phyloP scores from a whole-genome alignment of 495 filamentous ascomycete genomes.

The Cercophora newfieldiana region DNA sequence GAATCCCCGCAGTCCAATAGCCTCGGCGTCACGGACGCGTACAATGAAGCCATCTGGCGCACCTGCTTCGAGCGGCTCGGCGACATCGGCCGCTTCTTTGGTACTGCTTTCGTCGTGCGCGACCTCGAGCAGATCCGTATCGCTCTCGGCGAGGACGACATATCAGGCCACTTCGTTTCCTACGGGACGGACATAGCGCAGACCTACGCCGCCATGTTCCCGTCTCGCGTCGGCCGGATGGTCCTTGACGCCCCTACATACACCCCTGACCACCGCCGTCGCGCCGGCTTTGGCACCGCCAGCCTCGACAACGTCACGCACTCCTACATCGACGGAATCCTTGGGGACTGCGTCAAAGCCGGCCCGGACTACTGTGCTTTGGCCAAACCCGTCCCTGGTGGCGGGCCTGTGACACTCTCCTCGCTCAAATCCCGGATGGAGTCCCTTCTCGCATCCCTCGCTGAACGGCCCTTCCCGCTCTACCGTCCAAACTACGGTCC shows the following conservation, averaged over 20 bases:
- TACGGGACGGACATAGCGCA: slow-evolving; percentile 68
- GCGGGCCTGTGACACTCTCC: slow-evolving; percentile 23
- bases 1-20: slow-evolving; percentile 30
- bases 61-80: slow-evolving; percentile 48
- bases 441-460: slow-evolving; percentile 36
- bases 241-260: slow-evolving; percentile 54
- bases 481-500: slow-evolving; percentile 41
- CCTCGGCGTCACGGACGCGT: slow-evolving; percentile 41
- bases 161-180: slow-evolving; percentile 67
- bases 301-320: slow-evolving; percentile 50
- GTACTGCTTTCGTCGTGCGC: slow-evolving; percentile 46
- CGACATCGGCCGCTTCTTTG: slow-evolving; percentile 43
- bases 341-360: slow-evolving; percentile 49
- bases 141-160: slow-evolving; percentile 46
- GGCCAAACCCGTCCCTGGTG: slow-evolving; percentile 35
- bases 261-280: slow-evolving; percentile 45
- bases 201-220: slow-evolving; percentile 54
- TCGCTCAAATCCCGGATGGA: slow-evolving; percentile 21
- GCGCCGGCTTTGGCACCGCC: slow-evolving; percentile 47
- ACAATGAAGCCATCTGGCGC: slow-evolving; percentile 43
- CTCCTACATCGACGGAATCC: slow-evolving; percentile 49
- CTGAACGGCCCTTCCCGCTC: slow-evolving; percentile 34
- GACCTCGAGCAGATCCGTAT: slow-evolving; percentile 54
- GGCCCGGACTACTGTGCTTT: slow-evolving; percentile 45
- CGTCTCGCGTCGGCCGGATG: slow-evolving; percentile 46